Evolutionary conservation across 2,329 filamentous ascomycete genomes (phyloP), one percentile per base, ranked within the genome.

Genomic region (Ustulina deusta): DNA sequence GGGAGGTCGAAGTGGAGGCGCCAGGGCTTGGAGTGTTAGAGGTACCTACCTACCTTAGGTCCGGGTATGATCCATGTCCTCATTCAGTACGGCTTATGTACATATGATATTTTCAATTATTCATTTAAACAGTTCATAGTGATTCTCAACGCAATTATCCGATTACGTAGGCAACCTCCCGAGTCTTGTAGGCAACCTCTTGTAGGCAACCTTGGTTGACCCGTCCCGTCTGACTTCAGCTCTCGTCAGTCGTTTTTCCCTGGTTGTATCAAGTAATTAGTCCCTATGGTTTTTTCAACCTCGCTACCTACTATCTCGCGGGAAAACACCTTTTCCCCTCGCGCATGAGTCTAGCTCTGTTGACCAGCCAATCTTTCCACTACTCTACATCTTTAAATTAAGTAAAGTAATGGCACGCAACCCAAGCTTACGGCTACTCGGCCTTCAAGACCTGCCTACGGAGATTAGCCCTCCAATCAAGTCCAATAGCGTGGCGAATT

Each of bases 401-500:
- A 25, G 20, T 17, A 15, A 22, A 10, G 34, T 34, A 25, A 55
- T 55, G 51, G 32, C 13, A 7, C 36, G 11, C 6, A 15, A 11
- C 10, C 27, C 38, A 25, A 57, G 59, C 36, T 25, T 67, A n/a
- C 48, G 46, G 10, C 52, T 49, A 1, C 52, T 63, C 40, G 73
- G 73, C 5, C 73, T 75, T 10, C 65, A 40, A 46, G 68, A 73
- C 15, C 62, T 71, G 7, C 55, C 63, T 22, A 34, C 36, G 6
- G 29, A 29, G 1, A 22, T 72, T 38, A 5, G 36, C 1, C 65
- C 66, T 10, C 73, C 73, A 6, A 70, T 73, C n/a, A 60, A 48
- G 3, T 69, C 70, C 36, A 78, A 78, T 63, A 74, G 73, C 63
- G 71, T 77, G 10, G 15, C 32, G 2, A 67, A 72, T 1, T 76